Evolutionary conservation across 148 eudicot species (phyloP), one percentile per base, ranked within the genome.

Genomic region (Chenopodium album): DNA sequence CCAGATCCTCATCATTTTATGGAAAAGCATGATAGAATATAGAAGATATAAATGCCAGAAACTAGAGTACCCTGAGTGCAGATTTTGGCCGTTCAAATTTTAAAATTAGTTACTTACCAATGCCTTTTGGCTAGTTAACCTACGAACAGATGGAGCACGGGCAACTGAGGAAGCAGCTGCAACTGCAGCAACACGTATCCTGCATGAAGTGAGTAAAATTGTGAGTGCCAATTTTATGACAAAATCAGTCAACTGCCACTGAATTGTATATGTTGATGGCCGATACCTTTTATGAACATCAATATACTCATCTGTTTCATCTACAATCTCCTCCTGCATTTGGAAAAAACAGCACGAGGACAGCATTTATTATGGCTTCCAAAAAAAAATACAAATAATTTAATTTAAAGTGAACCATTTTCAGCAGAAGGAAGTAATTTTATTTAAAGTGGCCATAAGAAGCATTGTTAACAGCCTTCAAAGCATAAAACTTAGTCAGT

Each of bases 151-250:
- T 80, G 99, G 99, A 69, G 89, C 87, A 3, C 99, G 97, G 14
- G 98, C 95, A 79, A 96, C 60, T 44, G 92, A 93, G 71, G 97
- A 90, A 83, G 98, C 98, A 72, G 99, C 99, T 66, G 99, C 99
- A 78, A 93, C 99, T 67, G 99, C 99, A 81, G 94, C 99, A 70
- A 96, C 99, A 47, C 99, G 98, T 88, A 96, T 93, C 91, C 99
- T 96, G 91, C 85, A 86, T 77, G 81, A 87, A 76, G 31, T 17
- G 62, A 65, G 86, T 31, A 73, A 66, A 34, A 34, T 76, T 26
- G 60, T 75, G 54, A 72, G 70, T 78, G 50, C 31, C 41, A 46
- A 64, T 29, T 71, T 70, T 31, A 77, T 56, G 46, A 46, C 54
- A 64, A 84, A 28, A 26, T 77, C 65, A 76, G 60, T 34, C 83